Base-by-base conservation (phyloP, 306 rosid species). In the Prunus salicina region DNA sequence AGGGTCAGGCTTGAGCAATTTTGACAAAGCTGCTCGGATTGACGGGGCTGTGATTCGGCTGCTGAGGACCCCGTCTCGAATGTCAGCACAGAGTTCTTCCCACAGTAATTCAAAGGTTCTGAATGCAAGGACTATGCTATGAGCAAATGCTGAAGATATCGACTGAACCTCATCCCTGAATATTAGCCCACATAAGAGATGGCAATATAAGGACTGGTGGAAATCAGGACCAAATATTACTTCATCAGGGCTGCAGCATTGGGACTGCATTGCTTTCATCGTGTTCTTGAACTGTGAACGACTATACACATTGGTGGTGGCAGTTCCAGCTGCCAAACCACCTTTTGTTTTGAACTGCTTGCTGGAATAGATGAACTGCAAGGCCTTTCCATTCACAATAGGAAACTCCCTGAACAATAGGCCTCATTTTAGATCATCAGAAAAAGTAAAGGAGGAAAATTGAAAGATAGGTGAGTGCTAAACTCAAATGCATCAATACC, bases 141-240 rank as follows among this genome's bases (percentile, higher is more conserved):
- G 93, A 8, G 98, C 98, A 80, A 93, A 93, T 27, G 89, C 78
- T 2, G 99, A 88, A 10, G 75, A 84, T 68, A 96, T 82, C 60
- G 84, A 19, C 63, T 86, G 90, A 67, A 96, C 79, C 67, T 92
- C 91, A 1, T 92, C 91, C 1, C 84, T 52, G 71, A 84, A 88
- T 43, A 96, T 80, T 27, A 96, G 82, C 2, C 97, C 98, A 63
- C 99, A 92, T 27, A 96, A 78, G 78, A 96, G 93, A 77, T 96
- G 99, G 81, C 98, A 96, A 80, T 96, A 96, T 4, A 96, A 28
- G 2, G 99, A 89, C 73, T 96, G 98, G 68, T 89, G 88, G 78
- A 89, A 92, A 78, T 96, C 99, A 6, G 92, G 79, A 49, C 96
- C 93, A 16, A 92, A 96, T 25, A 96, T 87, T 5, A 96, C 97